These are phyloP conservation scores for Fusarium graminum DNA, from an alignment of 2,329 filamentous ascomycete species.

Conservation along the genomic window DNA sequence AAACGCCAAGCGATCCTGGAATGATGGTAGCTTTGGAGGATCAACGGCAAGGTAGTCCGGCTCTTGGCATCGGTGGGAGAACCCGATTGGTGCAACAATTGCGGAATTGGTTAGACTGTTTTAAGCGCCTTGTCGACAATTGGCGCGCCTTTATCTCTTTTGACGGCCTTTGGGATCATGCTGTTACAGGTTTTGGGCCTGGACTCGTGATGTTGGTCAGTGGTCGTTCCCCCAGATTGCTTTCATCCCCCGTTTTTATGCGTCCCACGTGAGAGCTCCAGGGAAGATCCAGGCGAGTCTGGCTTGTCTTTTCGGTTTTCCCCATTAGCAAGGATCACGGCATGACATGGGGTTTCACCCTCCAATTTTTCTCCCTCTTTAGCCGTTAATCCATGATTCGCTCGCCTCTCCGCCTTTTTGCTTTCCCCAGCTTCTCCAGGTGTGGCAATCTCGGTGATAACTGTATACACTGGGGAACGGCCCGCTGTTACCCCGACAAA, in stretches of 20 bases:
- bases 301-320: neutral
- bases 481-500: neutral
- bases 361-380: constrained; percentile 26
- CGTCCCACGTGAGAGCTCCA: constrained; percentile 19
- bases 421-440: constrained; percentile 32
- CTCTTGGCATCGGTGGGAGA: neutral
- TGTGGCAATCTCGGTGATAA: constrained; percentile 12
- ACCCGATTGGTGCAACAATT: constrained; percentile 36
- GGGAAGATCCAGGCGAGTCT: constrained; percentile 3
- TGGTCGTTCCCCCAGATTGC: neutral
- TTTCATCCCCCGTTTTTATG: neutral
- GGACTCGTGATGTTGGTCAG: neutral
- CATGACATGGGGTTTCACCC: constrained; percentile 11
- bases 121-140: constrained; percentile 1
- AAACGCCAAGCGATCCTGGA: neutral
- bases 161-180: neutral
- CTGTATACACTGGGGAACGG: constrained; percentile 30
- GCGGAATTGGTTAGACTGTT: neutral
- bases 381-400: constrained; percentile 21
- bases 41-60: constrained; percentile 30
- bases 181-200: constrained; percentile 18
- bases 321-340: neutral
- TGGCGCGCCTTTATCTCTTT: constrained; percentile 18
- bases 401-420: constrained; percentile 14
- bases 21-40: constrained; percentile 10